A percentile compares a stretch with the other conserved stretches of the same genome.
These are phyloP conservation scores for Didymella keratinophila DNA, from an alignment of 2,329 filamentous ascomycete species.

Conservation along the genomic window DNA sequence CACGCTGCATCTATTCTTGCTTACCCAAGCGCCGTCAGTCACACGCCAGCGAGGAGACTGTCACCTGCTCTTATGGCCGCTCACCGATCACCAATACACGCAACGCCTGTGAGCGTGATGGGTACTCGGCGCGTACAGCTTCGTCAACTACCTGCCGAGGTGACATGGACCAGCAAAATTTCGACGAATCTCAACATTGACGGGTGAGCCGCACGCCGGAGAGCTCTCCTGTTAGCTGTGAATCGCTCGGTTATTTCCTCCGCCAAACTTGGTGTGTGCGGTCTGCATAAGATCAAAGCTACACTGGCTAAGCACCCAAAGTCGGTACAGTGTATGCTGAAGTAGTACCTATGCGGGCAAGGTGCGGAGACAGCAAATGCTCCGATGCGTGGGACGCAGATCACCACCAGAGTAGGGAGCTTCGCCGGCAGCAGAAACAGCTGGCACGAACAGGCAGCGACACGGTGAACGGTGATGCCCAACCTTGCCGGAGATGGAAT, in stretches of 20 bases:
- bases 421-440: conserved; percentile 14
- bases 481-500: conserved; percentile 9
- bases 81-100: conserved; percentile 17
- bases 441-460: conserved; percentile 12
- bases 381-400: conserved; percentile 17
- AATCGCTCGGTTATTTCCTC: background rate
- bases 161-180: background rate
- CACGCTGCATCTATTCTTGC: conserved; percentile 15
- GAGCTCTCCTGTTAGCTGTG: background rate
- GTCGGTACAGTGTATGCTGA: conserved; percentile 9
- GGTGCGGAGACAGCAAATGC: conserved; percentile 18
- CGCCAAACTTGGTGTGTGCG: background rate
- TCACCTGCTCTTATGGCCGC: conserved; percentile 14
- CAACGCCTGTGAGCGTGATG: conserved; percentile 14
- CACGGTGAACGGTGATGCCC: conserved; percentile 20
- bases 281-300: conserved; percentile 3
- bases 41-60: conserved; percentile 10
- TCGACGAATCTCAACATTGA: conserved; percentile 1
- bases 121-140: conserved; percentile 18
- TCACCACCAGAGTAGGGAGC: conserved; percentile 11
- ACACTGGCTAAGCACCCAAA: background rate
- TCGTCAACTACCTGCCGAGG: conserved; percentile 10
- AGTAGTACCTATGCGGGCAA: conserved; percentile 21
- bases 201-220: conserved; percentile 3
- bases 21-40: conserved; percentile 15